Evolutionary conservation across 139 green algal genomes (phyloP), one percentile per base, ranked within the genome.

Genomic region (Chlorella sp.): DNA sequence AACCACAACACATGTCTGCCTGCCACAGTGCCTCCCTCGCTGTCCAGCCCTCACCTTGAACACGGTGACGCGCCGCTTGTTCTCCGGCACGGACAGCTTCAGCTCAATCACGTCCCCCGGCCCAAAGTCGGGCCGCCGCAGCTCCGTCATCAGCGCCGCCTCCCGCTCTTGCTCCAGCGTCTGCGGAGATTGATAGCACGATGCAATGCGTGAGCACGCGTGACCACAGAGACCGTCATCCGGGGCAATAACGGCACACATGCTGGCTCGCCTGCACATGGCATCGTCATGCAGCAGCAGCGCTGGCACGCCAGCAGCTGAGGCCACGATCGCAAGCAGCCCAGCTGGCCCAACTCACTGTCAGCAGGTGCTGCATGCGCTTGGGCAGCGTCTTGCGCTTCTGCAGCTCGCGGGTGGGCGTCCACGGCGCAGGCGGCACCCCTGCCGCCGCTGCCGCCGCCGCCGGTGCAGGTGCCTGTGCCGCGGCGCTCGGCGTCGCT

Each of bases 331-430:
- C n/a, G n/a, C n/a, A n/a, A n/a, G n/a, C 51, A 60, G 51, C 14
- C 51, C 51, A 60, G 51, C 43, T 7, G 6, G n/a, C 16, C 48
- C 19, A 4, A 11, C 80, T 70, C 32, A 87, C 86, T 70, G 88
- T 80, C 46, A 94, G 69, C 75, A 94, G 44, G 80, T 92, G 72
- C 22, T 84, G 86, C 91, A 94, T 94, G 17, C 91, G 85, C 43
- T 92, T 92, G 16, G 87, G 81, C 76, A 93, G 43, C 5, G 62
- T 73, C 65, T 94, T 94, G n/a, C 91, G 83, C 68, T 94, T 94
- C 8, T 40, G 36, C 30, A 94, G 87, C 41, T 90, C 68, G 17
- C 65, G 40, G 1, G 91, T 94, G 32, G 90, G 90, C 1, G 91
- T 94, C 91, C 91, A 94, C 7, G 91, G 90, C n/a, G 87, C 43